phyloP scores from a whole-genome alignment of 371 early-diverging fungal species.

The Lichtheimia hyalospora region DNA sequence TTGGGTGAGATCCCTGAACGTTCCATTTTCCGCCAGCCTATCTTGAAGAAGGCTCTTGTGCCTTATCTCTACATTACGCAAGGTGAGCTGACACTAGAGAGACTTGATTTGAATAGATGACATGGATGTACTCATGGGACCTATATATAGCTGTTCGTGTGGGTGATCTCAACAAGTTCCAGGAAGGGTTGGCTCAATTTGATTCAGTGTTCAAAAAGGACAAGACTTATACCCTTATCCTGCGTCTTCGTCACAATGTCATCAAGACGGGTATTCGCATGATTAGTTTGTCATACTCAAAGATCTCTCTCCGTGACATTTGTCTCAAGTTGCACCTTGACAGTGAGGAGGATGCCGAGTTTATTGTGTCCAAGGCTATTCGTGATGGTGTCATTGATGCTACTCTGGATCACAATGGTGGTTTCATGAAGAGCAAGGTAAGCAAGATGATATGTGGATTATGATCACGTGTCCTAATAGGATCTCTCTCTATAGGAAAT shows the following conservation, averaged over 20 bases:
- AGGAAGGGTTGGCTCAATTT: constrained; percentile 80
- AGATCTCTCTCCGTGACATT: constrained; percentile 94
- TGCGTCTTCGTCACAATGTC: constrained; percentile 96
- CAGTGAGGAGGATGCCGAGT: constrained; percentile 97
- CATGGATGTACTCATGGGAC: neutral
- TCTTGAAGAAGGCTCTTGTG: constrained; percentile 76
- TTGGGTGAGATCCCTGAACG: constrained; percentile 98
- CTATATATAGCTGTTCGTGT: constrained; percentile 78
- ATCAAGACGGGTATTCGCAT: constrained; percentile 97
- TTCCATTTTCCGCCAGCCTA: constrained; percentile 85
- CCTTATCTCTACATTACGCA: constrained; percentile 95
- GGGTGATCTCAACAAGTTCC: constrained; percentile 93
- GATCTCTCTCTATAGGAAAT: constrained; percentile 58
- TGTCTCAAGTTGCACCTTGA: constrained; percentile 95
- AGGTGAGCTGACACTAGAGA: constrained; percentile 38
- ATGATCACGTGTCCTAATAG: neutral
- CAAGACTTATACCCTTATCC: constrained; percentile 86
- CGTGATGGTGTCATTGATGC: constrained; percentile 98
- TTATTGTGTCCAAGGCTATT: constrained; percentile 98
- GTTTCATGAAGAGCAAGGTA: constrained; percentile 88
- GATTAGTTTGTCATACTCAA: constrained; percentile 93
- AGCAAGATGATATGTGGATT: neutral
- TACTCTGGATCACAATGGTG: constrained; percentile 89
- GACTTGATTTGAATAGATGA: neutral
- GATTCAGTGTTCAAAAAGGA: constrained; percentile 80